A percentile compares a stretch with the other conserved stretches of the same genome.
phyloP scores from a whole-genome alignment of 2,329 filamentous ascomycete genomes.

The Ceratocystis colombiana region DNA sequence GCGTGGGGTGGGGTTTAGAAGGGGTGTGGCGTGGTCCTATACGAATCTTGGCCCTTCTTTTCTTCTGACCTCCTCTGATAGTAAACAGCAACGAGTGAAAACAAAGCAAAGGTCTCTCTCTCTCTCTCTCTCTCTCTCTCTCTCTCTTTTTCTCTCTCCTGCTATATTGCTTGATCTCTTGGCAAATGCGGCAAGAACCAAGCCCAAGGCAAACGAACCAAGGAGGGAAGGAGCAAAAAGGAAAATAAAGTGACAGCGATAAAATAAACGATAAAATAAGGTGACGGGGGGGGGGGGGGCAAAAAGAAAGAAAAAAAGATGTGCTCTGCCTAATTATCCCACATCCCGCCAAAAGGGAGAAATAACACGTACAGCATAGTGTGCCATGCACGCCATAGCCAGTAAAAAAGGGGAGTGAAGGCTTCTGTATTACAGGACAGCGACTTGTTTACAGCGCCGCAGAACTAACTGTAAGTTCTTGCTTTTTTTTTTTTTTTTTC shows the following conservation, averaged over 20 bases:
- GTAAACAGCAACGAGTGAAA: slow-evolving; percentile 8
- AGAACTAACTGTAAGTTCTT: not conserved
- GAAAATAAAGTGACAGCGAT: not conserved
- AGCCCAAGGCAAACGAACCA: slow-evolving; percentile 3
- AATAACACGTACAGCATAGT: not conserved
- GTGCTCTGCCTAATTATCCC: not conserved
- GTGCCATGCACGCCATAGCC: not conserved
- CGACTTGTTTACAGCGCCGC: not conserved
- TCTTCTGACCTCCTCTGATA: not conserved
- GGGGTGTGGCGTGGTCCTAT: not conserved
- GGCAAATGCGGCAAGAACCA: slow-evolving; percentile 12
- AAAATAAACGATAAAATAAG: not conserved
- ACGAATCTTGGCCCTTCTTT: not conserved
- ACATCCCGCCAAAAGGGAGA: not conserved
- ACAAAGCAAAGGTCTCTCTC: not conserved
- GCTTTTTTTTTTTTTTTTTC: no score
- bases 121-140: no score
- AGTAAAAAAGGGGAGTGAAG: no score
- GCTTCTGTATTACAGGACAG: not conserved
- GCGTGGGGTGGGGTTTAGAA: not conserved
- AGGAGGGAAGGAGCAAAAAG: slow-evolving; percentile 8
- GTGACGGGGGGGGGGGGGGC: not conserved
- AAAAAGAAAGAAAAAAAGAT: not conserved
- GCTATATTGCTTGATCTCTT: no score
- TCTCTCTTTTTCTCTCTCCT: no score